These are phyloP conservation scores for Blepharisma stoltei DNA, from an alignment of 73 alveolate genomes.

Conservation along the genomic window DNA sequence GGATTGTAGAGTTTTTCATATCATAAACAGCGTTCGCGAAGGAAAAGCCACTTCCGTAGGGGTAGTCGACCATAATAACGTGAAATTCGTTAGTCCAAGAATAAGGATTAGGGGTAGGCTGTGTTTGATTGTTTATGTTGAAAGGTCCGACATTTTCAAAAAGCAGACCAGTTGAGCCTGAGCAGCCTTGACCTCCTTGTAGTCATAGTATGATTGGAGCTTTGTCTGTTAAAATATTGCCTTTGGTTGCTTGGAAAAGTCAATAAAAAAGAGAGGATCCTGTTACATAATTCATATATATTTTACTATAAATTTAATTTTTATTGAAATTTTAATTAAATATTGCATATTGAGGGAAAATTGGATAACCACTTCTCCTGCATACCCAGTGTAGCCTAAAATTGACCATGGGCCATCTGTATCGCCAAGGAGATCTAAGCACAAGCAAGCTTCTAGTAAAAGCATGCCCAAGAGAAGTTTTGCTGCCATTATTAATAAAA, in stretches of 20 bases:
- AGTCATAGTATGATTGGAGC: conserved; percentile 71
- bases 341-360: too few species aligned
- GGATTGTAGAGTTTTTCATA: neutral
- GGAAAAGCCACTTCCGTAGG: conserved; percentile 15
- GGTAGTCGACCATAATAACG: neutral
- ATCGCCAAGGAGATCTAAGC: neutral
- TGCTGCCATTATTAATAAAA: neutral
- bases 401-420: conserved; percentile 6
- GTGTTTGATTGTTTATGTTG: neutral
- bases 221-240: neutral
- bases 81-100: conserved; percentile 10
- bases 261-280: conserved; percentile 23
- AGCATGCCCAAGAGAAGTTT: neutral
- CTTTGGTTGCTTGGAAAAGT: neutral
- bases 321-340: too few species aligned
- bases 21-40: neutral
- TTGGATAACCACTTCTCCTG: neutral
- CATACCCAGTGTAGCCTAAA: neutral
- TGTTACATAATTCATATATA: neutral
- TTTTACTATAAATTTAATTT: too few species aligned
- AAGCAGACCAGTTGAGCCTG: conserved; percentile 62
- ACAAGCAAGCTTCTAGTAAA: neutral
- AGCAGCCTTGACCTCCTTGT: conserved; percentile 87
- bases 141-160: conserved; percentile 36
- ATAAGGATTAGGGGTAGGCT: neutral